These are phyloP conservation scores for Hypoxylon sp. DNA, from an alignment of 2,329 filamentous ascomycete species.

Conservation along the genomic window DNA sequence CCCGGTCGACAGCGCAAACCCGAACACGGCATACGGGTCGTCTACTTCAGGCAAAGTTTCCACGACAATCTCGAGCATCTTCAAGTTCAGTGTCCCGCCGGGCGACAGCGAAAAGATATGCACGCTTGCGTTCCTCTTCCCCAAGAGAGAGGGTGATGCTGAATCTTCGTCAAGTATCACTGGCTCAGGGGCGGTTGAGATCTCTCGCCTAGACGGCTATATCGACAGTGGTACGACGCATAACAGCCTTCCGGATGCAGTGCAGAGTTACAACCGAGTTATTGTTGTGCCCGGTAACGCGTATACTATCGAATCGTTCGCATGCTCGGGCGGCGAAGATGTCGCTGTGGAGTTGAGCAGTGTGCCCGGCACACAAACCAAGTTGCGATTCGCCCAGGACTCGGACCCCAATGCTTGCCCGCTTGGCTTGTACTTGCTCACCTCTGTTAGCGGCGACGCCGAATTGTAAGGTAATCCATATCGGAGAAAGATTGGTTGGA, in stretches of 20 bases:
- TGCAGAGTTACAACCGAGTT: conserved; percentile 58
- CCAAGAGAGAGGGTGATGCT: conserved; percentile 59
- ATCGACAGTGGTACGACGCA: conserved; percentile 65
- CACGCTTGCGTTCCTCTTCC: conserved; percentile 74
- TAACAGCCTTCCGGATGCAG: conserved; percentile 62
- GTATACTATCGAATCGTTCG: conserved; percentile 65
- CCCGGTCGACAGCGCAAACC: conserved; percentile 65
- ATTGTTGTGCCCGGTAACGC: conserved; percentile 65
- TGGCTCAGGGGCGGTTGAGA: conserved; percentile 64
- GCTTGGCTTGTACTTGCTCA: conserved; percentile 57
- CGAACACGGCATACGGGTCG: conserved; percentile 64
- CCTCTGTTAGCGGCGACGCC: conserved; percentile 34
- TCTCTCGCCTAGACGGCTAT: conserved; percentile 61
- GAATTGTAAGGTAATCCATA: conserved; percentile 16
- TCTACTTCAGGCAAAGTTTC: conserved; percentile 67
- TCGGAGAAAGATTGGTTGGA: conserved; percentile 18
- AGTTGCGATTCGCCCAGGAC: conserved; percentile 70
- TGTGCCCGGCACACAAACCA: conserved; percentile 60
- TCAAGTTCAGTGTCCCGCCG: conserved; percentile 75
- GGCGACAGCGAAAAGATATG: conserved; percentile 68
- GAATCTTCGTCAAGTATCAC: conserved; percentile 60
- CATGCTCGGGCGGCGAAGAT: conserved; percentile 65
- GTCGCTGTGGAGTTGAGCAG: conserved; percentile 63
- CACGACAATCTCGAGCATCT: conserved; percentile 66
- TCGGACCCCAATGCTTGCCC: conserved; percentile 62